Conservation (phyloP, 352 stramenopile genomes). For the Plasmopara viticola region DNA sequence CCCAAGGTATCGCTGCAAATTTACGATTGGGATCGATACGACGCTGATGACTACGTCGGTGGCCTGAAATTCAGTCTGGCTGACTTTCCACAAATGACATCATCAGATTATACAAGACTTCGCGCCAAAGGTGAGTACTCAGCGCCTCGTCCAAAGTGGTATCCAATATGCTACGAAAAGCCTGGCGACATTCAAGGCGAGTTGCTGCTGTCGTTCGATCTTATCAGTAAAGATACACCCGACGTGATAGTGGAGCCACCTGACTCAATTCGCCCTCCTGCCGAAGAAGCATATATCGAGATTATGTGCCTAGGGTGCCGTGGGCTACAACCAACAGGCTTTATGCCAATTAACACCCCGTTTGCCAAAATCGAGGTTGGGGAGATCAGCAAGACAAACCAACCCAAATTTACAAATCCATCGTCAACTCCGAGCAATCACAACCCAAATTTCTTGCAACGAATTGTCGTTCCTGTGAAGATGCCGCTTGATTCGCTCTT, state of each 20-base stretch:
- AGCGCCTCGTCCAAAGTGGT: constrained; percentile 62
- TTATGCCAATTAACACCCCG: constrained; percentile 79
- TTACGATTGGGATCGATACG: constrained; percentile 70
- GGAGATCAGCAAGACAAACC: constrained; percentile 50
- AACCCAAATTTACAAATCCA: constrained; percentile 61
- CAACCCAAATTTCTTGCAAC: constrained; percentile 88
- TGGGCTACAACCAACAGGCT: constrained; percentile 67
- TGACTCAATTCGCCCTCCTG: constrained; percentile 50
- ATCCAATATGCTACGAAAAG: constrained; percentile 53
- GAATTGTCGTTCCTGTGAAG: constrained; percentile 75
- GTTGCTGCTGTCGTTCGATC: constrained; percentile 69
- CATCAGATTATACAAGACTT: constrained; percentile 48
- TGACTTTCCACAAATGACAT: constrained; percentile 54
- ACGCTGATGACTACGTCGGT: constrained; percentile 69
- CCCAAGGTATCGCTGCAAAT: constrained; percentile 72
- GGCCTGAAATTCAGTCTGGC: constrained; percentile 47
- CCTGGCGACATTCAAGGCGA: constrained; percentile 66
- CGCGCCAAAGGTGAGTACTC: constrained; percentile 43
- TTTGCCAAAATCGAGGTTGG: constrained; percentile 83
- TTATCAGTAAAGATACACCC: constrained; percentile 63
- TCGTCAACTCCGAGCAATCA: constrained; percentile 69
- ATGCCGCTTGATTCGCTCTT: constrained; percentile 83
- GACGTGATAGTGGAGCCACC: constrained; percentile 49
- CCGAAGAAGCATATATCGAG: constrained; percentile 67
- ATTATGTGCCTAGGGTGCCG: constrained; percentile 78